phyloP scores from a whole-genome alignment of 306 rosid genomes.

The Morella rubra region DNA sequence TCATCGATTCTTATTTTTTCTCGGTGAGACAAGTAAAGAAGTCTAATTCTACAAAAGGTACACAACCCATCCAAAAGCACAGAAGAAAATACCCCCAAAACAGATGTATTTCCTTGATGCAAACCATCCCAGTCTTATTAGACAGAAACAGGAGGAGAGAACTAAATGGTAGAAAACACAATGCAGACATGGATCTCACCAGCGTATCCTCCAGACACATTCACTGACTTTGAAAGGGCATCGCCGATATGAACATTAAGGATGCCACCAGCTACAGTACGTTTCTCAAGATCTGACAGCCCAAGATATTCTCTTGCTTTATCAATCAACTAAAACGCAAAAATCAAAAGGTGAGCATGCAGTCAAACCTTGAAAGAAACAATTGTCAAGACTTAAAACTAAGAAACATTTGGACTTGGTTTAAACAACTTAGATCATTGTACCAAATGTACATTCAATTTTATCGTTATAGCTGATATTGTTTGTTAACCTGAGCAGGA shows the following conservation, averaged over 20 bases:
- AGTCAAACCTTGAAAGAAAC: conserved; percentile 17
- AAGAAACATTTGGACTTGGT: conserved; percentile 10
- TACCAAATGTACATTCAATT: background rate
- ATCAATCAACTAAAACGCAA: conserved; percentile 64
- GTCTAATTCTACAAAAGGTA: background rate
- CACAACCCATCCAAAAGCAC: conserved; percentile 12
- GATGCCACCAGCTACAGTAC: conserved; percentile 68
- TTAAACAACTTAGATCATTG: background rate
- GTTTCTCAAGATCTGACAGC: conserved; percentile 76
- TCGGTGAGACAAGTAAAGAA: background rate
- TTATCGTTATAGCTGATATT: background rate
- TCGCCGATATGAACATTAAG: conserved; percentile 77
- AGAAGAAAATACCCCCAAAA: conserved; percentile 13
- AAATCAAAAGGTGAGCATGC: conserved; percentile 25
- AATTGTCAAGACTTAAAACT: conserved; percentile 9
- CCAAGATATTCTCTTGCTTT: conserved; percentile 81
- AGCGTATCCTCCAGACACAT: conserved; percentile 62
- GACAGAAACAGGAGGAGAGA: conserved; percentile 7
- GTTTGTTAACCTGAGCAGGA: background rate
- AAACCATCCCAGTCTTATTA: conserved; percentile 1
- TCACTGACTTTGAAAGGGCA: conserved; percentile 63
- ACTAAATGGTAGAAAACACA: conserved; percentile 18
- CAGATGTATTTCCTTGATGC: conserved; percentile 1
- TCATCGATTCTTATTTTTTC: background rate
- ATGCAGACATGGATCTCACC: conserved; percentile 55